A percentile compares a stretch with the other conserved stretches of the same genome.
These are phyloP conservation scores for Rhynchosporium graminicola DNA, from an alignment of 2,329 filamentous ascomycete genomes.

Conservation along the genomic window DNA sequence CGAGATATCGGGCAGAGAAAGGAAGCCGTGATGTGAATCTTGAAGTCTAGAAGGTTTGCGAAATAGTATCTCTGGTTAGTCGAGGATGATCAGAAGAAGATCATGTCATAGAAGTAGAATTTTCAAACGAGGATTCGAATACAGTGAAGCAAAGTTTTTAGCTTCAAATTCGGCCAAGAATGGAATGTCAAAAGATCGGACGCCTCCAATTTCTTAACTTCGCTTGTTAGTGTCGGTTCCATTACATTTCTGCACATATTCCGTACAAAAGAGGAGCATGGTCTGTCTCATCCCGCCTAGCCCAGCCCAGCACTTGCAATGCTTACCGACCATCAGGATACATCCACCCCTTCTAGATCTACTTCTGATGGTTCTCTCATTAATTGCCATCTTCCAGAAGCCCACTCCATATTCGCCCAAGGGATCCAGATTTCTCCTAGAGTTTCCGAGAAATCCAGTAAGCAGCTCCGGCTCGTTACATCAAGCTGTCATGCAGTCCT, in stretches of 20 bases:
- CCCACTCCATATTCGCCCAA: neutral
- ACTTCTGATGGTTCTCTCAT: neutral
- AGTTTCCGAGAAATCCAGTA: conserved; percentile 1
- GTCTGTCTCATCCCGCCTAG: neutral
- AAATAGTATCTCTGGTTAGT: too few relatives aligned
- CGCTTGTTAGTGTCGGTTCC: neutral
- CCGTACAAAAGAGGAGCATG: neutral
- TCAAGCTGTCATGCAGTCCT: conserved; percentile 4
- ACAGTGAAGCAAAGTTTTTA: too few relatives aligned
- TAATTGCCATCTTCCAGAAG: neutral
- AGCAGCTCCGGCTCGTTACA: neutral
- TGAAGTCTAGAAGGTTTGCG: neutral
- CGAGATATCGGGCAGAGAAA: neutral
- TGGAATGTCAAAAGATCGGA: neutral
- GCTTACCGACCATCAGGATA: conserved; percentile 10
- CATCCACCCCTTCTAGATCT: neutral
- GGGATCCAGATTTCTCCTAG: neutral
- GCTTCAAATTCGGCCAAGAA: neutral
- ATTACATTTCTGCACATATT: neutral
- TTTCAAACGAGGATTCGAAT: too few relatives aligned
- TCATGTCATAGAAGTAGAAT: too few relatives aligned
- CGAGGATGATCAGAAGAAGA: too few relatives aligned
- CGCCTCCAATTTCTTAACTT: neutral
- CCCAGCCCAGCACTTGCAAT: neutral
- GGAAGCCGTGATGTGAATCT: neutral